phyloP scores from a whole-genome alignment of 2,329 filamentous ascomycete genomes.

The Stagonosporopsis cucurbitacearum region DNA sequence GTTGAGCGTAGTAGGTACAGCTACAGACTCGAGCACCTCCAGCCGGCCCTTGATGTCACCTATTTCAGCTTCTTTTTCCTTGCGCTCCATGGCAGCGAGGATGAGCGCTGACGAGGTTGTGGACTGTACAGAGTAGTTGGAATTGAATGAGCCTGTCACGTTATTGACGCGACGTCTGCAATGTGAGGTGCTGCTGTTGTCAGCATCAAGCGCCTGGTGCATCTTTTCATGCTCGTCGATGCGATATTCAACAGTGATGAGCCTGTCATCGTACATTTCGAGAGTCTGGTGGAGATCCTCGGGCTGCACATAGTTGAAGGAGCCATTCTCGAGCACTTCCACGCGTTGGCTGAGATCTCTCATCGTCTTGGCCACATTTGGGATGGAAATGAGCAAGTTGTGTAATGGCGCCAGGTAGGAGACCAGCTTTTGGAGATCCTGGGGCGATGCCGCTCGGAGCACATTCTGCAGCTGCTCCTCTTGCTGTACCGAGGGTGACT shows the following conservation, averaged over 20 bases:
- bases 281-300: conserved; percentile 74
- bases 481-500: conserved; percentile 29
- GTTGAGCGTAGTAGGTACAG: conserved; percentile 65
- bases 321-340: conserved; percentile 72
- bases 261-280: conserved; percentile 69
- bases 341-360: conserved; percentile 69
- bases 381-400: conserved; percentile 47
- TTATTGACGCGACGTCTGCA: conserved; percentile 40
- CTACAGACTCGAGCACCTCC: conserved; percentile 62
- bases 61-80: conserved; percentile 53
- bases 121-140: conserved; percentile 48
- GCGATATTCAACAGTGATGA: conserved; percentile 71
- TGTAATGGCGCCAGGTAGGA: conserved; percentile 47
- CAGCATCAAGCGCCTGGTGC: conserved; percentile 40
- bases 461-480: conserved; percentile 43
- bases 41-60: conserved; percentile 57
- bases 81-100: conserved; percentile 44
- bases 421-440: conserved; percentile 43
- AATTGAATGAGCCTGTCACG: conserved; percentile 50
- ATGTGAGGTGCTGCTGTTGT: conserved; percentile 35
- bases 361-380: conserved; percentile 56
- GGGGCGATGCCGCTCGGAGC: conserved; percentile 41
- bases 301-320: conserved; percentile 69
- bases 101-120: conserved; percentile 48
- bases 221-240: conserved; percentile 50